These are phyloP conservation scores for Globisporangium abappressorium DNA, from an alignment of 352 stramenopile genomes.

Conservation along the genomic window DNA sequence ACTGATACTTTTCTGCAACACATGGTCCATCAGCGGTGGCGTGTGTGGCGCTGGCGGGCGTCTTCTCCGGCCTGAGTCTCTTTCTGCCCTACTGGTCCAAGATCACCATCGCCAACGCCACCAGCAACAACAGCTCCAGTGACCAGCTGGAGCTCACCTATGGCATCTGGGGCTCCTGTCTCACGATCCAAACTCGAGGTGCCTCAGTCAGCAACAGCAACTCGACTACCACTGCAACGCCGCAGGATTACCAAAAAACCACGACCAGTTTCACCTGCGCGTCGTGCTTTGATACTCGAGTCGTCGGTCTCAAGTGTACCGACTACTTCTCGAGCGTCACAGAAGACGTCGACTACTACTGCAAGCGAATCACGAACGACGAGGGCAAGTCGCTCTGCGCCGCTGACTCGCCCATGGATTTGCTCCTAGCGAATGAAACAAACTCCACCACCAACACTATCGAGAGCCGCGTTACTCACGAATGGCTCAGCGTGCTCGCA, in stretches of 20 bases:
- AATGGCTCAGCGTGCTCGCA: slow-evolving; percentile 42
- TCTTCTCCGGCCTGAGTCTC: slow-evolving; percentile 35
- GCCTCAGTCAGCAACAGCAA: not conserved
- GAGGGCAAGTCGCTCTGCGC: slow-evolving; percentile 30
- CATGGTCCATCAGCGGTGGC: slow-evolving; percentile 28
- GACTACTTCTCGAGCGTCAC: slow-evolving; percentile 3
- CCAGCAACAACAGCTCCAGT: not conserved
- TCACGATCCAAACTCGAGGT: slow-evolving; percentile 34
- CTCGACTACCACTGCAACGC: slow-evolving; percentile 4
- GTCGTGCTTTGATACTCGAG: slow-evolving; percentile 30
- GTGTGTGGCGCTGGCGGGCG: slow-evolving; percentile 29
- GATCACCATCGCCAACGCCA: slow-evolving; percentile 5
- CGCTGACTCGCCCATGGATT: slow-evolving; percentile 23
- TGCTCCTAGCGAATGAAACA: slow-evolving; percentile 22
- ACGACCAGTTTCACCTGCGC: slow-evolving; percentile 41
- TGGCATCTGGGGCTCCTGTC: slow-evolving; percentile 53
- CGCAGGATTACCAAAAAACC: not conserved
- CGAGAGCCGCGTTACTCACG: not conserved
- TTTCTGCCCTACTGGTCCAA: slow-evolving; percentile 59
- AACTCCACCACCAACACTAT: not conserved
- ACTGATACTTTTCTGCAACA: not conserved
- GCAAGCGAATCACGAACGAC: slow-evolving; percentile 22
- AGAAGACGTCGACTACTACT: slow-evolving; percentile 8
- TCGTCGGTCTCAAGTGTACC: slow-evolving; percentile 32
- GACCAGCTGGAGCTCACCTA: slow-evolving; percentile 40